phyloP scores from a whole-genome alignment of 208 protist genomes.

The Strigomonas culicis region DNA sequence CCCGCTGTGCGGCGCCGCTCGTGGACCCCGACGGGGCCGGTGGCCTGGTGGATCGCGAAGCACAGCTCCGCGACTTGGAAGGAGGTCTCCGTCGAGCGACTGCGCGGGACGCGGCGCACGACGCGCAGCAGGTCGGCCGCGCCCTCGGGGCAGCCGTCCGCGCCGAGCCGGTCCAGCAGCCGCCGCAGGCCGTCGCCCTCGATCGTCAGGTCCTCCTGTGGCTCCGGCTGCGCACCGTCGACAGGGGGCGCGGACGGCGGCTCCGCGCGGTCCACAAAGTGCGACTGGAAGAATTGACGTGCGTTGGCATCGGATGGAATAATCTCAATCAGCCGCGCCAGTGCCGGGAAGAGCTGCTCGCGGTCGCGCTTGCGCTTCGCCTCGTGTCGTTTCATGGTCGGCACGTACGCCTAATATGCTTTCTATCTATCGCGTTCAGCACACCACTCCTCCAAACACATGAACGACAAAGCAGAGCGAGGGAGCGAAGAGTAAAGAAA shows the following conservation, averaged over 20 bases:
- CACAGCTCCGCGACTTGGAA: constrained; percentile 80
- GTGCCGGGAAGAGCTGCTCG: constrained; percentile 43
- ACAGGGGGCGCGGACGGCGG: background rate
- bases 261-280: too few species aligned
- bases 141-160: constrained; percentile 39
- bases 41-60: constrained; percentile 74
- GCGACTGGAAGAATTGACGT: constrained; percentile 22
- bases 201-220: constrained; percentile 29
- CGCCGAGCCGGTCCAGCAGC: constrained; percentile 47
- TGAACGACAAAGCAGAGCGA: background rate
- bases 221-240: constrained; percentile 7
- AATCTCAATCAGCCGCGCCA: constrained; percentile 43
- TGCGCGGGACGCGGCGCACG: constrained; percentile 73
- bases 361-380: constrained; percentile 64
- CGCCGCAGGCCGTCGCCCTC: constrained; percentile 45
- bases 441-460: background rate
- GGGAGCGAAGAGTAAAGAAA: constrained; percentile 7
- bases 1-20: constrained; percentile 58
- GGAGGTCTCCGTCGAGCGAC: constrained; percentile 53
- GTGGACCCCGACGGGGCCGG: constrained; percentile 54
- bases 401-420: too few species aligned
- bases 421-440: too few species aligned
- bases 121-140: constrained; percentile 57
- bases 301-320: constrained; percentile 40
- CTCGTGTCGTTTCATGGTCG: constrained; percentile 58